A percentile compares a stretch with the other conserved stretches of the same genome.
Evolutionary conservation across 164 flowering plant genomes (phyloP).

Genomic region (Warburgia ugandensis): DNA sequence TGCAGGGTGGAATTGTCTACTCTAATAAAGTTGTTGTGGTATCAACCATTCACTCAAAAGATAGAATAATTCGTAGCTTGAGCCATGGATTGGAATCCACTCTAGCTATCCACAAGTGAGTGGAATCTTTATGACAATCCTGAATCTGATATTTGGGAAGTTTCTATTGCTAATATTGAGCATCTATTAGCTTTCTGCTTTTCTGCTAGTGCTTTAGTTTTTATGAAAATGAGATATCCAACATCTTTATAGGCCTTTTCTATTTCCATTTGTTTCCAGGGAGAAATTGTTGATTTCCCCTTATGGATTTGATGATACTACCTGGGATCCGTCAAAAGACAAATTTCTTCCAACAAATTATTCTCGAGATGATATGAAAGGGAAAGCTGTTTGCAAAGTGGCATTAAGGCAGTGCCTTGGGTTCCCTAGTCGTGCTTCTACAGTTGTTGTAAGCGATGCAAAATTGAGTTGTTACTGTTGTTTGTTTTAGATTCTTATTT

Average conservation of each 20-base stretch:
- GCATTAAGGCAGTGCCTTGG: constrained; percentile 45
- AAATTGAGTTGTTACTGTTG: background rate
- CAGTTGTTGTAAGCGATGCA: constrained; percentile 39
- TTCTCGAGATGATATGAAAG: constrained; percentile 39
- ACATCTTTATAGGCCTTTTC: too few species aligned
- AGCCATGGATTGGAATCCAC: constrained; percentile 61
- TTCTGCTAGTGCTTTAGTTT: background rate
- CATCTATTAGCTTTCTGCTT: background rate
- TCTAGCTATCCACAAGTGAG: constrained; percentile 50
- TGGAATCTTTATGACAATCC: background rate
- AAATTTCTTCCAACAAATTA: constrained; percentile 47
- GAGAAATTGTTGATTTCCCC: constrained; percentile 60
- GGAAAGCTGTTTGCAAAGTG: constrained; percentile 60
- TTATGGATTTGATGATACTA: constrained; percentile 46
- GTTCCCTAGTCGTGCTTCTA: constrained; percentile 31
- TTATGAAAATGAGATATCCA: background rate
- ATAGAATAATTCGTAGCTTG: constrained; percentile 29
- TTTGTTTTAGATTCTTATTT: background rate
- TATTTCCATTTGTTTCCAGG: constrained; percentile 29
- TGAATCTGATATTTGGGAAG: background rate
- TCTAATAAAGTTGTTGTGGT: constrained; percentile 61
- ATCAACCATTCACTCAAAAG: constrained; percentile 49
- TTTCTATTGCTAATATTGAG: background rate
- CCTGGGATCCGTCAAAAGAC: constrained; percentile 79
- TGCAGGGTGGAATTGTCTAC: constrained; percentile 81